Conservation (phyloP, 2,329 filamentous ascomycete species). For the Chaetomium globosum region DNA sequence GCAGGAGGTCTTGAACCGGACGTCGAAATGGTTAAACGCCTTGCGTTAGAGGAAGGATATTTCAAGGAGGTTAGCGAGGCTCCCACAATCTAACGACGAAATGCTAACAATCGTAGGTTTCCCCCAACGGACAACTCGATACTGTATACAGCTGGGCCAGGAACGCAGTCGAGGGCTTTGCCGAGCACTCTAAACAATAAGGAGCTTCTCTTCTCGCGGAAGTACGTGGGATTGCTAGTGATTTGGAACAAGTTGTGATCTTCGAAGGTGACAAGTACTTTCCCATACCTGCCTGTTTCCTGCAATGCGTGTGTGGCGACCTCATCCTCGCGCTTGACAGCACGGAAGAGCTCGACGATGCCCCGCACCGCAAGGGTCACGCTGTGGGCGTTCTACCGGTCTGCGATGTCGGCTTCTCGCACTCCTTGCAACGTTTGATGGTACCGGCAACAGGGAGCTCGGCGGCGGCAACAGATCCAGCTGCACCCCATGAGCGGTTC, state of each 20-base stretch:
- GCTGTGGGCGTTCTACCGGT: too few relatives aligned
- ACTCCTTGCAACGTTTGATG: too few relatives aligned
- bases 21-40: not conserved
- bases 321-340: too few relatives aligned
- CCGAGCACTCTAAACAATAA: slow-evolving; percentile 1
- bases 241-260: not conserved
- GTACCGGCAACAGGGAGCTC: too few relatives aligned
- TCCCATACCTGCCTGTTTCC: too few relatives aligned
- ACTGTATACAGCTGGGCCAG: not conserved
- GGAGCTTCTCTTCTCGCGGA: not conserved
- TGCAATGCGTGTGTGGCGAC: too few relatives aligned
- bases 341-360: too few relatives aligned
- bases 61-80: not conserved
- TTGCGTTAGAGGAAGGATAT: not conserved
- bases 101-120: not conserved
- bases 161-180: not conserved
- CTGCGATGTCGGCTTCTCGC: too few relatives aligned
- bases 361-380: too few relatives aligned
- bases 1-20: slow-evolving; percentile 1
- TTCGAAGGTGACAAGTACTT: too few relatives aligned
- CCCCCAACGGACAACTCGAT: not conserved
- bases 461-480: too few relatives aligned
- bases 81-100: not conserved
- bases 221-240: not conserved
- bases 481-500: too few relatives aligned